Base-by-base conservation (phyloP, 2,329 filamentous ascomycete species). In the Parasarocladium wereldwijsianum region DNA sequence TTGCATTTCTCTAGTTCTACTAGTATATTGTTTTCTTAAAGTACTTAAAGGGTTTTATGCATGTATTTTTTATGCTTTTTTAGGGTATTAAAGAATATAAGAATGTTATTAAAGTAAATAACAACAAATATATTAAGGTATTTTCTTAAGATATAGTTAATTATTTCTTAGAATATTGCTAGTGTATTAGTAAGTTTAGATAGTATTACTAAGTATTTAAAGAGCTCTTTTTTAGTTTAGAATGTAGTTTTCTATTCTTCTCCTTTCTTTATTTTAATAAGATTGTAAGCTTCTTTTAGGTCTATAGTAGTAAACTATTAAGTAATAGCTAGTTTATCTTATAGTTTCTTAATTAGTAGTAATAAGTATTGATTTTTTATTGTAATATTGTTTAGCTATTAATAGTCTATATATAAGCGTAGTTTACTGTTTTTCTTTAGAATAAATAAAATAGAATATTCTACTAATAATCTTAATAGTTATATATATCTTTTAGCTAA, bases 231-330 rank as follows among this genome's bases (percentile, higher is more conserved):
- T 14, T 41, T 28, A 2, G 40, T 54, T n/a, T 32, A 16, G 32
- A 56, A 58, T 1, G 40, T 40, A 13, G 37, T 55, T 33, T 48
- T 53, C 40, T 36, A 52, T 35, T 54, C 38, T 21, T 56, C 32
- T 6, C 43, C 43, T 37, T 41, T 14, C 14, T 36, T 39, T 14
- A 57, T 53, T 8, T 38, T 17, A 3, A 57, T 45, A 2, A 40
- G 23, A 24, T 57, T 43, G 37, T 50, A 57, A 4, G 21, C 32
- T 35, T 27, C 16, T 19, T 40, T 37, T 11, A 43, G 26, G 18
- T 45, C n/a, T 4, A 44, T 9, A 8, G 14, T 16, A 6, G 20
- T 39, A 35, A 40, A 42, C 2, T 21, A 17, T 9, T 34, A 31
- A 13, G 31, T 38, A 8, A 33, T 30, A 17, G 29, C 29, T 3